phyloP scores from a whole-genome alignment of 1,284 basidiomycete species.

The Cutaneotrichosporon sp. region DNA sequence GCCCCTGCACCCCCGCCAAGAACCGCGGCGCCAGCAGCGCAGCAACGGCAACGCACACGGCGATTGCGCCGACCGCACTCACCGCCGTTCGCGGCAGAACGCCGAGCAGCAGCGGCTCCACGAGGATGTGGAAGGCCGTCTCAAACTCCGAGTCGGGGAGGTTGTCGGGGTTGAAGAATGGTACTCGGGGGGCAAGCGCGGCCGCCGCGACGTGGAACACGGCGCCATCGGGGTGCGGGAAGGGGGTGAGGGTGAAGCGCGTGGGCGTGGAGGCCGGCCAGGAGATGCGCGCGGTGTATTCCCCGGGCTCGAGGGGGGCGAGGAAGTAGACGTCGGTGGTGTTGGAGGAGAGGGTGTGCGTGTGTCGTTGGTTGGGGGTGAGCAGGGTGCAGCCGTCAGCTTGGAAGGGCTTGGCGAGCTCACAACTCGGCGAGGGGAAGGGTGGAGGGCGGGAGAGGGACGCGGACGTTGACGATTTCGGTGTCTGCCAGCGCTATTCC shows the following conservation, averaged over 20 bases:
- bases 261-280: slow-evolving; percentile 40
- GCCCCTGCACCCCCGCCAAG: not conserved
- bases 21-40: not conserved
- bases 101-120: slow-evolving; percentile 43
- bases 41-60: slow-evolving; percentile 10
- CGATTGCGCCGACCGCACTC: slow-evolving; percentile 27
- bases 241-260: not conserved
- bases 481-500: slow-evolving; percentile 35
- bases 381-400: not conserved
- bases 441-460: slow-evolving; percentile 22
- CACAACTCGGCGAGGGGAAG: not conserved
- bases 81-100: slow-evolving; percentile 38
- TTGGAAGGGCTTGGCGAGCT: not conserved
- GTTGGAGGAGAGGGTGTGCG: slow-evolving; percentile 12
- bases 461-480: slow-evolving; percentile 44
- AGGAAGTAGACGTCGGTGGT: slow-evolving; percentile 24
- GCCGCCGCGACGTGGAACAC: slow-evolving; percentile 24
- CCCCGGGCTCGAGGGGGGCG: slow-evolving; percentile 17
- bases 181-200: slow-evolving; percentile 31
- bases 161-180: slow-evolving; percentile 14
- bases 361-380: not conserved
- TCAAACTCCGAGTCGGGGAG: slow-evolving; percentile 14
- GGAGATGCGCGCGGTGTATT: slow-evolving; percentile 42
- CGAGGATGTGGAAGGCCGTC: slow-evolving; percentile 32
- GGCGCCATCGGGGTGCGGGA: not conserved